Conservation (phyloP, 768 basidiomycete genomes). For the Mrakia blollopis region DNA sequence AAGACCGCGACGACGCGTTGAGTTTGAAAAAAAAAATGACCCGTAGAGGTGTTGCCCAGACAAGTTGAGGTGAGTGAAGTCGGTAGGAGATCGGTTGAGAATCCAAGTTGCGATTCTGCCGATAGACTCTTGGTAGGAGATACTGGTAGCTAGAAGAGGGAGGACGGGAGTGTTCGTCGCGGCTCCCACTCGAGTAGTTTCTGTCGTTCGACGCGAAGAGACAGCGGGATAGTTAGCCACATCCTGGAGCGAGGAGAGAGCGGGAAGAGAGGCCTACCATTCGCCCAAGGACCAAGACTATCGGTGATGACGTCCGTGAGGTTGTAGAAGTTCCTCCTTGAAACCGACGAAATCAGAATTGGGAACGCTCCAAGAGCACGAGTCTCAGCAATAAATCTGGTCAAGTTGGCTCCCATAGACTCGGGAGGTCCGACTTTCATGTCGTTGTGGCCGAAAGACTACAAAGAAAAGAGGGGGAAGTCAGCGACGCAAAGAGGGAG, state of each 20-base stretch:
- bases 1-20: not conserved
- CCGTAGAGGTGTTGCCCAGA: not conserved
- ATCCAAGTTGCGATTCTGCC: conserved; percentile 1
- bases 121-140: conserved; percentile 18
- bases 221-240: too few species aligned
- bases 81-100: conserved; percentile 15
- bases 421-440: conserved; percentile 12
- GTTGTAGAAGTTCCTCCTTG: not conserved
- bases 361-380: not conserved
- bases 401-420: conserved; percentile 19
- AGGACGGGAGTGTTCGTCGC: not conserved
- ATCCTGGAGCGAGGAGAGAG: not conserved
- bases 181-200: not conserved
- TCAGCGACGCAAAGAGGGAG: not conserved
- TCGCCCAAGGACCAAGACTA: not conserved
- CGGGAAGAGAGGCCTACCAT: not conserved
- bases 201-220: not conserved
- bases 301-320: not conserved
- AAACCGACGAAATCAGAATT: not conserved
- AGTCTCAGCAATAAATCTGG: not conserved
- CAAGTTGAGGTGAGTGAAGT: conserved; percentile 22
- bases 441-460: conserved; percentile 18
- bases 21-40: not conserved
- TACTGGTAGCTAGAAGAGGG: conserved; percentile 16
- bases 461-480: too few species aligned